Base-by-base conservation (phyloP, 1,284 basidiomycete species). In the Boletellus deceptivus region DNA sequence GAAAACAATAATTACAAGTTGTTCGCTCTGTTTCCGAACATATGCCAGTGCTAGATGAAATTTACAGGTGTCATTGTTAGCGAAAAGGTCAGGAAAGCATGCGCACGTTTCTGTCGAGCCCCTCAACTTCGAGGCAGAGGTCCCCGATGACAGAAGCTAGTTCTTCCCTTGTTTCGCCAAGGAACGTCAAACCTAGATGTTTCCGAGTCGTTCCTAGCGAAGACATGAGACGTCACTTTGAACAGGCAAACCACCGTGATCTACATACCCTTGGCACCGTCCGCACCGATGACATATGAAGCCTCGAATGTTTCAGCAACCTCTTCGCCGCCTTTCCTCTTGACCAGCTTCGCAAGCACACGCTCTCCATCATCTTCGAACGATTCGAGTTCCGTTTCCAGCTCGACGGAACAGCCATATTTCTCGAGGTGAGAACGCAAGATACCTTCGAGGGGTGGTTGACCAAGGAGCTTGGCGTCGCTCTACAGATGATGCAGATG, bases 161-260 rank as follows among this genome's bases (percentile, higher is more conserved):
- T 9, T 70, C 59, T 6, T 64, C 61, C 33, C 59, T 62, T 0
- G 71, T 73, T 52, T 81, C 74, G 0, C 79, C 79, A 1, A 75
- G 48, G 52, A 80, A 79, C 0, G 67, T 53, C 22, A 79, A 54
- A 0, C 72, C 73, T 8, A 78, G 69, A 24, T 67, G 62, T 51
- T 79, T 78, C 43, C 76, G 67, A n/a, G 75, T 69, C 17, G 49
- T 37, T 3, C 69, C 57, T 62, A n/a, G 13, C 10, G 16, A 25
- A 8, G 1, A 33, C 5, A 10, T 22, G 14, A 34, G 9, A n/a
- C 14, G 6, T 10, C 11, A n/a, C 4, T 16, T 43, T 16, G 10
- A 16, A n/a, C 14, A 7, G 8, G 31, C 34, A 18, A 33, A 18
- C 22, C 6, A 13, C 9, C 5, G 11, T 16, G 10, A 3, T 6